These are phyloP conservation scores for Pythium utonaiense DNA, from an alignment of 352 stramenopile genomes.

Conservation along the genomic window DNA sequence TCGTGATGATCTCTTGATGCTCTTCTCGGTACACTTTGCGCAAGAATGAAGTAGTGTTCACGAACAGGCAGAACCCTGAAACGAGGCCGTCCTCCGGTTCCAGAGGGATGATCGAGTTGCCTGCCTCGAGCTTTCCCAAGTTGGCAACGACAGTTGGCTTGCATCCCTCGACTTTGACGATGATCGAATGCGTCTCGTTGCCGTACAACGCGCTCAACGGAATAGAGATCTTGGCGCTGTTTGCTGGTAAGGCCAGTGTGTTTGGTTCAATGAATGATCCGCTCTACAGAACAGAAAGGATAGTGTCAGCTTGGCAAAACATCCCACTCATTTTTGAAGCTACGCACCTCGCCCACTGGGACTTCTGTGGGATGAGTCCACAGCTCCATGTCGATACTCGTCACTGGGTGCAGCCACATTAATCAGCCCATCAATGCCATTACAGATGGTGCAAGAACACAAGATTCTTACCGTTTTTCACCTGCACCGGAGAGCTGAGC, in stretches of 20 bases:
- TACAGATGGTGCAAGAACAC: background rate
- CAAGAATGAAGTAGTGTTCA: slow-evolving; percentile 78
- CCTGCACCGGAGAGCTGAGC: slow-evolving; percentile 81
- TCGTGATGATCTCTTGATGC: slow-evolving; percentile 67
- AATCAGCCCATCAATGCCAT: background rate
- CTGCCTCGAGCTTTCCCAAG: slow-evolving; percentile 52
- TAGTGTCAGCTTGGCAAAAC: background rate
- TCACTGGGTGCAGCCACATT: slow-evolving; percentile 38
- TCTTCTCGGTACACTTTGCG: slow-evolving; percentile 88
- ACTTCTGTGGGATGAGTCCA: slow-evolving; percentile 65
- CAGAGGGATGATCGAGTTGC: slow-evolving; percentile 66
- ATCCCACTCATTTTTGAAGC: background rate
- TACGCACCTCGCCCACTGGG: slow-evolving; percentile 42
- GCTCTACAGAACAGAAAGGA: slow-evolving; percentile 20
- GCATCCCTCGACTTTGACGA: slow-evolving; percentile 84
- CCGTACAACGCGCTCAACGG: slow-evolving; percentile 79
- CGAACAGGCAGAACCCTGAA: slow-evolving; percentile 81
- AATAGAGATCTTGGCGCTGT: slow-evolving; percentile 81
- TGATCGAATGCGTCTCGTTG: slow-evolving; percentile 71
- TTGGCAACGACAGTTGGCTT: slow-evolving; percentile 80
- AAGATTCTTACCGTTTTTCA: slow-evolving; percentile 70
- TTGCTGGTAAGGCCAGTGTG: slow-evolving; percentile 48
- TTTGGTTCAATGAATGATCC: slow-evolving; percentile 33
- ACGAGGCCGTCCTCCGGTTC: slow-evolving; percentile 54
- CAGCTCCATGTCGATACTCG: slow-evolving; percentile 77